Percentiles rank a stretch among this genome's conserved stretches.
Conservation (phyloP, 495 filamentous ascomycete species). For the Cercophora scortea region DNA sequence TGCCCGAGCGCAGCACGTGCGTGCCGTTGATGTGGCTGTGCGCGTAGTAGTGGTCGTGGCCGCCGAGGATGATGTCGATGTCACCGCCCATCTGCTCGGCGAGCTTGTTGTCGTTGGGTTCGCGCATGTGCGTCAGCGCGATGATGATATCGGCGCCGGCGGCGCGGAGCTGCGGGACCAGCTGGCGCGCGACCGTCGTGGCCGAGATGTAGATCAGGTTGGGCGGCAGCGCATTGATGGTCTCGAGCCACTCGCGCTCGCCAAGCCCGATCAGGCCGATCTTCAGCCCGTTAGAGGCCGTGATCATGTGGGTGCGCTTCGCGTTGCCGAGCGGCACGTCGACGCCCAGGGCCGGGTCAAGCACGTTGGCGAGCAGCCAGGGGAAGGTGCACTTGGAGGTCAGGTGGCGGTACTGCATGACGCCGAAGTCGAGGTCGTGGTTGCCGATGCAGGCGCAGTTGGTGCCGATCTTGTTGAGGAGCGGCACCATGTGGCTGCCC, state of each 20-base stretch:
- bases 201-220: slow-evolving; percentile 74
- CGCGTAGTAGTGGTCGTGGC: slow-evolving; percentile 83
- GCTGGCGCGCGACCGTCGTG: slow-evolving; percentile 56
- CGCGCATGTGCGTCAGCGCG: slow-evolving; percentile 74
- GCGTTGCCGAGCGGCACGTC: slow-evolving; percentile 61
- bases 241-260: slow-evolving; percentile 72
- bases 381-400: slow-evolving; percentile 71
- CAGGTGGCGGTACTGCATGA: slow-evolving; percentile 66
- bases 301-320: slow-evolving; percentile 61
- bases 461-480: slow-evolving; percentile 71
- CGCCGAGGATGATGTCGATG: slow-evolving; percentile 79
- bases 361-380: slow-evolving; percentile 80
- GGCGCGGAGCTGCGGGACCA: slow-evolving; percentile 60
- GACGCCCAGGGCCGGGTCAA: slow-evolving; percentile 69
- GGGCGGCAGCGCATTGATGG: slow-evolving; percentile 77
- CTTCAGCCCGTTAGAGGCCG: slow-evolving; percentile 74
- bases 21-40: slow-evolving; percentile 68
- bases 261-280: slow-evolving; percentile 78
- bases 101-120: slow-evolving; percentile 79
- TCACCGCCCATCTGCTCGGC: slow-evolving; percentile 59
- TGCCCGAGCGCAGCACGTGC: slow-evolving; percentile 75
- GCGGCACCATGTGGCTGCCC: slow-evolving; percentile 78
- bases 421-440: slow-evolving; percentile 92
- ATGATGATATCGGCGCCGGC: slow-evolving; percentile 77
- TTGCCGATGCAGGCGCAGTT: slow-evolving; percentile 80